phyloP scores from a whole-genome alignment of 169 alveolate species.

The Eimeria falciformis region DNA sequence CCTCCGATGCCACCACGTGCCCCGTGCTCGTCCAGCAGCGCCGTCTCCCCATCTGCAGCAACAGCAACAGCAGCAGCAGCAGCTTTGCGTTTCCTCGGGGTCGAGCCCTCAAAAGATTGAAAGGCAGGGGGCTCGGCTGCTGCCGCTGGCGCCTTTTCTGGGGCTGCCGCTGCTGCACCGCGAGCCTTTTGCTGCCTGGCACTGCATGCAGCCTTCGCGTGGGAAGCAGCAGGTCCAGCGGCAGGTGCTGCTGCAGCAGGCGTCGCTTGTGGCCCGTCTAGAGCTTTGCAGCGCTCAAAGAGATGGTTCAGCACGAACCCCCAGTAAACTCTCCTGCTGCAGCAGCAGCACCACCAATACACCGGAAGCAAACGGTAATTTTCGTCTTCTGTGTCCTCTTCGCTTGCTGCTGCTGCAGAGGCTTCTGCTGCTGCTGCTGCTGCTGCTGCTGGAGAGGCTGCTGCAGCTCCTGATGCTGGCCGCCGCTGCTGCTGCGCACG shows the following conservation, averaged over 20 bases:
- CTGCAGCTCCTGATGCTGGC: not conserved
- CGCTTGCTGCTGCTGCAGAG: not conserved
- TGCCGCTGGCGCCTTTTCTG: not conserved
- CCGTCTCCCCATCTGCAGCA: not conserved
- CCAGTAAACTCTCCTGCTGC: slow-evolving; percentile 52
- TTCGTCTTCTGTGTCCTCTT: slow-evolving; percentile 3
- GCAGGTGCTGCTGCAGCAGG: slow-evolving; percentile 35
- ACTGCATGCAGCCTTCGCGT: too few species aligned
- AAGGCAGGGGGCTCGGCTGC: not conserved
- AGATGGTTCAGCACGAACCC: slow-evolving; percentile 32
- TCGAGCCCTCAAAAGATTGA: too few species aligned
- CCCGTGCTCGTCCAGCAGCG: not conserved
- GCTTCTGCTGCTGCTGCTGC: not conserved
- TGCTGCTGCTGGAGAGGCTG: not conserved
- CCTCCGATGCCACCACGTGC: not conserved
- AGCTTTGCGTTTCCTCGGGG: slow-evolving; percentile 30
- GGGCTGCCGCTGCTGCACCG: slow-evolving; percentile 28
- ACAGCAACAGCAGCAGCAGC: slow-evolving; percentile 43
- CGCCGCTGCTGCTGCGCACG: slow-evolving; percentile 36
- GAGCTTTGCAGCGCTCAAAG: slow-evolving; percentile 20
- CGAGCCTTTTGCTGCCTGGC: too few species aligned
- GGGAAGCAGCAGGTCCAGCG: not conserved
- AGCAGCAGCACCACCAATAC: slow-evolving; percentile 51
- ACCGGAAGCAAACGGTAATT: not conserved
- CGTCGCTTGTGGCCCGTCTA: not conserved